A percentile compares a stretch with the other conserved stretches of the same genome.
Conservation (phyloP, 1,284 basidiomycete genomes). For the Kwoniella shivajii region DNA sequence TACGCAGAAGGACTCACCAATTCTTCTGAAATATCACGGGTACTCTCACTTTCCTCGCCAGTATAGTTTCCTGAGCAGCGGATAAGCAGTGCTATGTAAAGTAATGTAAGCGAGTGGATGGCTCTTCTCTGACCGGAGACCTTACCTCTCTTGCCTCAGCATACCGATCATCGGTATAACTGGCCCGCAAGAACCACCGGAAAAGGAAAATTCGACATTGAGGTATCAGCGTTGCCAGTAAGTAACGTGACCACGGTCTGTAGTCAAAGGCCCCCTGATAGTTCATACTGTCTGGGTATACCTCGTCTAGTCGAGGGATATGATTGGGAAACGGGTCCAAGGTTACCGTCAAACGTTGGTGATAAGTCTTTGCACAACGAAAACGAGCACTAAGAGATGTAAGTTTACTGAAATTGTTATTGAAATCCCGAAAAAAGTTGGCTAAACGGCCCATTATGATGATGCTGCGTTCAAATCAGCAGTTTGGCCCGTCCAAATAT, state of each 20-base stretch:
- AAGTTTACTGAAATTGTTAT: conserved; percentile 1
- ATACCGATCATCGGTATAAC: conserved; percentile 31
- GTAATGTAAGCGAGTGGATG: conserved; percentile 23
- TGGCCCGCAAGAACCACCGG: conserved; percentile 26
- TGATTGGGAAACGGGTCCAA: conserved; percentile 9
- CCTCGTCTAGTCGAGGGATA: conserved; percentile 1
- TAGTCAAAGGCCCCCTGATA: background rate
- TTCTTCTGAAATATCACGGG: conserved; percentile 33
- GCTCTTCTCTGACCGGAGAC: background rate
- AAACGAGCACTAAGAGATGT: conserved; percentile 5
- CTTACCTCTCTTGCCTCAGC: conserved; percentile 30
- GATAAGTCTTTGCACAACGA: conserved; percentile 7
- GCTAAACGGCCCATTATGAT: conserved; percentile 10
- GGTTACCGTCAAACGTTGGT: conserved; percentile 1
- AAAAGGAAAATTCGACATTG: conserved; percentile 7
- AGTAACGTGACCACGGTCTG: background rate
- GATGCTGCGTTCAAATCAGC: background rate
- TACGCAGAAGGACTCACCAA: conserved; percentile 10
- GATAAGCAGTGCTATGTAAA: conserved; percentile 24
- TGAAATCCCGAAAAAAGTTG: conserved; percentile 16
- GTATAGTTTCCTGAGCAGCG: no score
- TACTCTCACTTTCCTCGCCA: no score
- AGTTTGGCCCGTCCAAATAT: background rate
- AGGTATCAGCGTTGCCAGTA: background rate
- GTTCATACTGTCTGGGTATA: background rate